Conservation (phyloP, 768 basidiomycete species). For the Leccinum pellstonianum region DNA sequence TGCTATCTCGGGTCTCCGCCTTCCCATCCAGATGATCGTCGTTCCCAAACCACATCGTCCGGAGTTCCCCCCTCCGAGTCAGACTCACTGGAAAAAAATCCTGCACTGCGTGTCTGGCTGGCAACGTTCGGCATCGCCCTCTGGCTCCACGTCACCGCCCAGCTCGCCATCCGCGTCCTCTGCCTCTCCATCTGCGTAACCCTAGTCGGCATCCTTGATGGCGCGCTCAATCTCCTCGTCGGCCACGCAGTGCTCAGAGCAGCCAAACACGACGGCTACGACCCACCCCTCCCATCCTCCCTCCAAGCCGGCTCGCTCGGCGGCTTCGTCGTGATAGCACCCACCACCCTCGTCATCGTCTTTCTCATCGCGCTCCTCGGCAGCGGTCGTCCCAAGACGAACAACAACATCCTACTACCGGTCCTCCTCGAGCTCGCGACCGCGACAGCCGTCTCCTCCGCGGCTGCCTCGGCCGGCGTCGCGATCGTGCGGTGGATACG, state of each 20-base stretch:
- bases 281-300: conserved; percentile 5
- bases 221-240: conserved; percentile 10
- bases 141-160: conserved; percentile 10
- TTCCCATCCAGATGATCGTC: neutral
- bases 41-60: neutral
- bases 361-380: conserved; percentile 6
- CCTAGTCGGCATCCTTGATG: conserved; percentile 7
- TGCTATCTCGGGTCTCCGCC: conserved; percentile 1
- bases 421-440: conserved; percentile 13
- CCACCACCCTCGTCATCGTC: conserved; percentile 4
- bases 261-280: conserved; percentile 12
- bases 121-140: conserved; percentile 11
- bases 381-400: neutral
- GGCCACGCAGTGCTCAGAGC: conserved; percentile 16
- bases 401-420: neutral
- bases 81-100: neutral
- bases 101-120: conserved; percentile 12
- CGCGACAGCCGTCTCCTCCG: conserved; percentile 12
- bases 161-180: conserved; percentile 10
- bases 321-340: conserved; percentile 12
- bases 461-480: conserved; percentile 12
- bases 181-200: conserved; percentile 4
- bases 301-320: conserved; percentile 15
- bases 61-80: neutral
- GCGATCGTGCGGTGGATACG: neutral